Conservation (phyloP, 2,329 filamentous ascomycete genomes). For the Harringtonia lauricola region DNA sequence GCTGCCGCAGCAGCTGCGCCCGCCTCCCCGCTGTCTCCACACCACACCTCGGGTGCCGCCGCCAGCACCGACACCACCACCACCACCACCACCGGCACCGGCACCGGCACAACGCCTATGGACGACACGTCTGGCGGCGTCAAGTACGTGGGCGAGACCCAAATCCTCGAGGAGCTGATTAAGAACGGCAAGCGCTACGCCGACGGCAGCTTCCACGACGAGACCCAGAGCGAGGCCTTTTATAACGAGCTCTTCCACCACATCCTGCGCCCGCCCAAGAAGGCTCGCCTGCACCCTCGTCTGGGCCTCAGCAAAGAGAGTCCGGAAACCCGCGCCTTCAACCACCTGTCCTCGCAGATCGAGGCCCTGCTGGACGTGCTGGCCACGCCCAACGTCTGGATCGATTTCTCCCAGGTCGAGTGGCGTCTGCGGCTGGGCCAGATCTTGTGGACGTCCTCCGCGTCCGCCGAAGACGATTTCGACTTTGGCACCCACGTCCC, state of each 20-base stretch:
- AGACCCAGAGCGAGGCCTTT: constrained; percentile 40
- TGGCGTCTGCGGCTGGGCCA: constrained; percentile 66
- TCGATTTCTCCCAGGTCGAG: constrained; percentile 63
- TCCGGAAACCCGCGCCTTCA: background rate
- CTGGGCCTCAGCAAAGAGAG: background rate
- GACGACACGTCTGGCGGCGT: constrained; percentile 26
- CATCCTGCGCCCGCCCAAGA: constrained; percentile 45
- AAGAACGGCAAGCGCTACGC: constrained; percentile 45
- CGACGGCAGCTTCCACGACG: constrained; percentile 37
- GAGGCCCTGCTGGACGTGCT: constrained; percentile 56
- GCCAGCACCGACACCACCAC: background rate
- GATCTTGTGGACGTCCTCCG: constrained; percentile 46
- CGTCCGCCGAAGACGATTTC: constrained; percentile 9
- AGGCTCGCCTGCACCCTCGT: constrained; percentile 39
- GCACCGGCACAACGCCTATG: background rate
- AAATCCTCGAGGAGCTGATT: constrained; percentile 47
- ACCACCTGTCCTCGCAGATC: constrained; percentile 57
- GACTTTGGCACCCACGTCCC: constrained; percentile 22
- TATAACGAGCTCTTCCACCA: constrained; percentile 53
- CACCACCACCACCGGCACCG: too few species aligned
- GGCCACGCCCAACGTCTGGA: constrained; percentile 56
- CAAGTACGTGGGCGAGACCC: constrained; percentile 43
- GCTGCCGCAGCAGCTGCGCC: constrained; percentile 13
- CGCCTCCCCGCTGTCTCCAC: background rate
- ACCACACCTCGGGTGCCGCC: background rate